Conservation (phyloP, 1,284 basidiomycete genomes). For the Rhodofomes roseus region DNA sequence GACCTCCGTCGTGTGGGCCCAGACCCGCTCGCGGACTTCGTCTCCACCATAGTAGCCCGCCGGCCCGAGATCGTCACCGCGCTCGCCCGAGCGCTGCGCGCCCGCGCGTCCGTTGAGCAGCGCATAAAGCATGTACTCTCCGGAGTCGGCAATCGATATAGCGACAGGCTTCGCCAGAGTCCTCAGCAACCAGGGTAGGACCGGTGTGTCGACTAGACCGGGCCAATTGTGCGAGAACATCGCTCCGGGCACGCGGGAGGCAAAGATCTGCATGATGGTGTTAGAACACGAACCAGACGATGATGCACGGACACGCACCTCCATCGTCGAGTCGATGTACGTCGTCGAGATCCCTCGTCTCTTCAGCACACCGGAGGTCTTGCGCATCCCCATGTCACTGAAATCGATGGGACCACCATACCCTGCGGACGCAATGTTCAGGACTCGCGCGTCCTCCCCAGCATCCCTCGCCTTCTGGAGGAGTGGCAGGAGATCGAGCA, state of each 20-base stretch:
- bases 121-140: conserved; percentile 40
- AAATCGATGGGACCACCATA: conserved; percentile 22
- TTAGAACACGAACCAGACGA: background rate
- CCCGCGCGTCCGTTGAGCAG: conserved; percentile 30
- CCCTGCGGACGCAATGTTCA: conserved; percentile 20
- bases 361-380: conserved; percentile 20
- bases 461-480: conserved; percentile 23
- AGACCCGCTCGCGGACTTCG: conserved; percentile 36
- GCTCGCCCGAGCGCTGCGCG: conserved; percentile 30
- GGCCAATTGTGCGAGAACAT: conserved; percentile 32
- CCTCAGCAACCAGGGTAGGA: conserved; percentile 12
- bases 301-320: conserved; percentile 20
- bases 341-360: conserved; percentile 22
- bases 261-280: conserved; percentile 19
- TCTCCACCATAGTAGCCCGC: conserved; percentile 35
- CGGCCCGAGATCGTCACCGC: conserved; percentile 38
- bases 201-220: conserved; percentile 28
- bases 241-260: conserved; percentile 28
- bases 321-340: conserved; percentile 32
- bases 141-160: conserved; percentile 32
- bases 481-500: conserved; percentile 23
- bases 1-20: conserved; percentile 43
- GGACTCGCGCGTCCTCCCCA: conserved; percentile 24
- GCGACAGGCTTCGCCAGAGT: conserved; percentile 29
- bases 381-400: conserved; percentile 32